Evolutionary conservation across 208 protist species (phyloP).

Genomic region (Leishmania turanica): DNA sequence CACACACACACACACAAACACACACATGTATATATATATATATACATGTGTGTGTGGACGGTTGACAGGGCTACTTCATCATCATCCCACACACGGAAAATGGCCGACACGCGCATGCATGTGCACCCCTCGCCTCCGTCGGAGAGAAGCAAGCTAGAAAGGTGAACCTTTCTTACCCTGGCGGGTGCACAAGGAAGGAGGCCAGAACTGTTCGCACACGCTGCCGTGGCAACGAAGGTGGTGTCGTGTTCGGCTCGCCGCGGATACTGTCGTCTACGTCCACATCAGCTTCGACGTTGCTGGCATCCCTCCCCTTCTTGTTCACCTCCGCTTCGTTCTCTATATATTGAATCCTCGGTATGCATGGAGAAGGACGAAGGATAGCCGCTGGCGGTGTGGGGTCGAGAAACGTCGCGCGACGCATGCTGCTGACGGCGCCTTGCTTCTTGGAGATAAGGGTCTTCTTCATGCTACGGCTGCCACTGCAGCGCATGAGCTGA

Average conservation of each 20-base stretch:
- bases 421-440: background rate
- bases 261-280: background rate
- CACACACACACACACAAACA: background rate
- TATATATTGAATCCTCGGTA: background rate
- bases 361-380: background rate
- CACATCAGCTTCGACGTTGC: background rate
- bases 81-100: background rate
- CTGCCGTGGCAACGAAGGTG: conserved; percentile 7
- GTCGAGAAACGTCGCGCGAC: background rate
- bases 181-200: conserved; percentile 16
- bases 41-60: too few relatives aligned
- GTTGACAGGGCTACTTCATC: background rate
- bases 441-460: background rate
- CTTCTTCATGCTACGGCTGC: background rate
- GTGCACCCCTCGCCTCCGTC: background rate
- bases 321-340: background rate
- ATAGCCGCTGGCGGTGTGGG: background rate
- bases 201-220: conserved; percentile 14
- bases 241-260: background rate
- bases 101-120: background rate
- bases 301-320: background rate
- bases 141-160: background rate
- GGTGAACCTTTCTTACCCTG: background rate
- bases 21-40: too few relatives aligned
- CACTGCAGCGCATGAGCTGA: background rate